Evolutionary conservation across 768 basidiomycete genomes (phyloP).

Genomic region (Chalciporus chontae): DNA sequence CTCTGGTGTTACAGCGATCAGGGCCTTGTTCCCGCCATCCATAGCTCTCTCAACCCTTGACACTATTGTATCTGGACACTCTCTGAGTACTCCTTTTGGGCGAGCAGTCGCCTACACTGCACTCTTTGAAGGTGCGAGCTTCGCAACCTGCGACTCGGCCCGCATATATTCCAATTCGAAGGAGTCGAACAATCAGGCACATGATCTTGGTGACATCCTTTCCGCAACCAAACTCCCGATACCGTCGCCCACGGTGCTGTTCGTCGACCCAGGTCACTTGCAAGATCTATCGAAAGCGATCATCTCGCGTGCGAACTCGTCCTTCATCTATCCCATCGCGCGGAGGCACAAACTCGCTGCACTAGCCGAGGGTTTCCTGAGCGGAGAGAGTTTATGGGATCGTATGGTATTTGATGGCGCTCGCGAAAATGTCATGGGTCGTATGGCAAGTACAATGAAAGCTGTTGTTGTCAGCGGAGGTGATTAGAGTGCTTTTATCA

Average conservation of each 20-base stretch:
- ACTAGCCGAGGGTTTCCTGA: slow-evolving; percentile 69
- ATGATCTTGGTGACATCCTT: slow-evolving; percentile 46
- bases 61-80: slow-evolving; percentile 71
- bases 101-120: slow-evolving; percentile 77
- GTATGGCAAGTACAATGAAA: slow-evolving; percentile 58
- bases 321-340: slow-evolving; percentile 56
- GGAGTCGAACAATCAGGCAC: slow-evolving; percentile 6
- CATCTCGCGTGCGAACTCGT: slow-evolving; percentile 48
- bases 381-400: slow-evolving; percentile 83
- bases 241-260: slow-evolving; percentile 77
- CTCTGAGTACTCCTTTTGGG: slow-evolving; percentile 74
- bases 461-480: slow-evolving; percentile 73
- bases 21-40: slow-evolving; percentile 71
- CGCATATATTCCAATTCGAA: slow-evolving; percentile 42
- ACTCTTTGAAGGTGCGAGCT: slow-evolving; percentile 70
- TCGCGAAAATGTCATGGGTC: slow-evolving; percentile 56
- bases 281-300: slow-evolving; percentile 51
- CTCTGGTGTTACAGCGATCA: slow-evolving; percentile 80
- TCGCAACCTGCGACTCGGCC: slow-evolving; percentile 60
- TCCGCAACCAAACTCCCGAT: slow-evolving; percentile 50
- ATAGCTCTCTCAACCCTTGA: slow-evolving; percentile 68
- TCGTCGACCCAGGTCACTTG: slow-evolving; percentile 65
- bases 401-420: slow-evolving; percentile 69
- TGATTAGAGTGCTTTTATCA: slow-evolving; percentile 30
- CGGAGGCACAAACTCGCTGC: slow-evolving; percentile 75